Evolutionary conservation across 805 yeast genomes (phyloP).

Genomic region (Starmera amethionina): DNA sequence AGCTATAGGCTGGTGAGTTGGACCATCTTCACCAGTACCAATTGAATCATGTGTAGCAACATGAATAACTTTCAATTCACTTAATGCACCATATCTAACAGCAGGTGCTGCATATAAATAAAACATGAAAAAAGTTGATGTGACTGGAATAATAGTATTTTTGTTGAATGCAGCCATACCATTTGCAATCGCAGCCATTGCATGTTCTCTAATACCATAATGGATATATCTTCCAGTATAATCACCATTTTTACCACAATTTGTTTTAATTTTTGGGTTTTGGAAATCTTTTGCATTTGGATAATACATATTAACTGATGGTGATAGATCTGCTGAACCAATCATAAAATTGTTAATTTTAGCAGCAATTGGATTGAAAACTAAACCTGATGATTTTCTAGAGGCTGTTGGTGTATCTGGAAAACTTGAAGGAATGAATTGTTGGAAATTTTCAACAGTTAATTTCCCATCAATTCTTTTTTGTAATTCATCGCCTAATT

Average conservation of each 20-base stretch:
- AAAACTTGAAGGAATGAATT: conserved; percentile 12
- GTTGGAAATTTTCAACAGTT: conserved; percentile 17
- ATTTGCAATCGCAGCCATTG: conserved; percentile 24
- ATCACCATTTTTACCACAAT: conserved; percentile 22
- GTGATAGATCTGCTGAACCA: conserved; percentile 28
- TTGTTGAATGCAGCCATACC: conserved; percentile 24
- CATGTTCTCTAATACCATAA: conserved; percentile 26
- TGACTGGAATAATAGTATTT: conserved; percentile 28
- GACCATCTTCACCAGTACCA: conserved; percentile 51
- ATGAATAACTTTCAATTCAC: conserved; percentile 35
- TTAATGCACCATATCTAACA: conserved; percentile 38
- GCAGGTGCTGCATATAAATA: conserved; percentile 41
- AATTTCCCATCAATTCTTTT: conserved; percentile 20
- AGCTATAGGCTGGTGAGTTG: conserved; percentile 49
- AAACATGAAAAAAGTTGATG: conserved; percentile 28
- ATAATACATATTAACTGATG: conserved; percentile 24
- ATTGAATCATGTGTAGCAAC: conserved; percentile 50
- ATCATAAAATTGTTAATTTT: conserved; percentile 19
- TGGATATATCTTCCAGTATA: conserved; percentile 23
- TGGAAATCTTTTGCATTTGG: conserved; percentile 22
- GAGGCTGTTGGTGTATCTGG: conserved; percentile 16
- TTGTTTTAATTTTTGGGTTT: conserved; percentile 14
- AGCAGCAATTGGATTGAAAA: conserved; percentile 20
- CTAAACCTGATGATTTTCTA: conserved; percentile 20
- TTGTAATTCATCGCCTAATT: conserved; percentile 18